Evolutionary conservation across 768 basidiomycete genomes (phyloP).

Genomic region (Hypholoma sublateritium): DNA sequence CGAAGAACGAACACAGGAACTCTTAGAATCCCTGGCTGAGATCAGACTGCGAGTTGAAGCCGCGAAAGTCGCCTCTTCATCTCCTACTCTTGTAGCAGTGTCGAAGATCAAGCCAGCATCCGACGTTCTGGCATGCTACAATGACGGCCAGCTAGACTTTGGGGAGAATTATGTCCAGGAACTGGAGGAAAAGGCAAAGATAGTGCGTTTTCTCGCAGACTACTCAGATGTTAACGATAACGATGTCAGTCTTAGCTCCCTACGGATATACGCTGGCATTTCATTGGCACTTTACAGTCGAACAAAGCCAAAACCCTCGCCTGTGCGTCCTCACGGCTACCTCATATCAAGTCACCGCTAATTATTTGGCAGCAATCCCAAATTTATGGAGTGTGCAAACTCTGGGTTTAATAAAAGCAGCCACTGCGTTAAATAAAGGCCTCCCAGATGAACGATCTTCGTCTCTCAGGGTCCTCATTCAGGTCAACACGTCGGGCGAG

Average conservation of each 20-base stretch:
- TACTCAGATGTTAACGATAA: not conserved
- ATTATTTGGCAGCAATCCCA: constrained; percentile 63
- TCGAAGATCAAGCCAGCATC: constrained; percentile 91
- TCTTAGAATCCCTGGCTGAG: constrained; percentile 52
- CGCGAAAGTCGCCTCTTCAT: constrained; percentile 26
- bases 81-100: constrained; percentile 72
- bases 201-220: constrained; percentile 40
- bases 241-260: constrained; percentile 61
- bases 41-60: constrained; percentile 48
- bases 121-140: constrained; percentile 83
- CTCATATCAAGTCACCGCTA: not conserved
- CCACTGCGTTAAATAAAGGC: constrained; percentile 74
- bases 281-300: constrained; percentile 90
- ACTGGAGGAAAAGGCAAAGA: constrained; percentile 79
- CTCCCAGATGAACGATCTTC: constrained; percentile 52
- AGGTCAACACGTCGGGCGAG: constrained; percentile 96
- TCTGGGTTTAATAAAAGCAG: constrained; percentile 77
- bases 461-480: constrained; percentile 82
- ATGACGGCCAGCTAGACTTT: constrained; percentile 84
- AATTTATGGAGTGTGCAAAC: constrained; percentile 90
- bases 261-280: constrained; percentile 90
- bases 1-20: constrained; percentile 49
- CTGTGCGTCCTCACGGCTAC: constrained; percentile 39
- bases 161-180: constrained; percentile 99
- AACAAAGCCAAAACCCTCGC: constrained; percentile 93